These are phyloP conservation scores for Hibiscus mutabilis DNA, from an alignment of 345 rosid genomes.

Conservation along the genomic window DNA sequence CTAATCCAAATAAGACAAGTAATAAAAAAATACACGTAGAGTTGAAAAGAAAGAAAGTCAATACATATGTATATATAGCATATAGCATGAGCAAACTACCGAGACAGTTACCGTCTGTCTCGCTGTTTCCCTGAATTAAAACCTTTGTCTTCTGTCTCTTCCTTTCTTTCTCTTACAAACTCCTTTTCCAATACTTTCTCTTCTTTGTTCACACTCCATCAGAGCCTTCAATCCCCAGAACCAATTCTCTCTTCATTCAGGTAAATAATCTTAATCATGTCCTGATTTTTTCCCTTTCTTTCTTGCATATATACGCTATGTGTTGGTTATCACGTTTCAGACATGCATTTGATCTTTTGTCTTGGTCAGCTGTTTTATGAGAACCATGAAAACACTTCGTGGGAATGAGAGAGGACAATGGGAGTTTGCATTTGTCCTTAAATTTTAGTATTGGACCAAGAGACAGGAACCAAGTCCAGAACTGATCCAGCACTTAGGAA, in stretches of 20 bases:
- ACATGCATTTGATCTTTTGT: neutral
- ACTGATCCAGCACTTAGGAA: neutral
- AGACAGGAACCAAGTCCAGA: neutral
- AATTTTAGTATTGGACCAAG: no score
- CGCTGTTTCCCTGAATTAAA: conserved; percentile 12
- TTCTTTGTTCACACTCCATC: neutral
- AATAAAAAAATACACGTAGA: neutral
- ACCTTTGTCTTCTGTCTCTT: neutral
- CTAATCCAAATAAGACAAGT: neutral
- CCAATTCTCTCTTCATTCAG: neutral
- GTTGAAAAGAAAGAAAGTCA: neutral
- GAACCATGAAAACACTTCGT: neutral
- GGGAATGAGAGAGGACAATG: no score
- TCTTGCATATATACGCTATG: no score
- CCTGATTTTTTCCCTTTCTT: neutral
- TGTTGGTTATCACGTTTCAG: neutral
- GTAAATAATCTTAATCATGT: neutral
- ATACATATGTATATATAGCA: neutral
- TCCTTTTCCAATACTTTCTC: neutral
- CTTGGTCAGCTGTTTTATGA: neutral
- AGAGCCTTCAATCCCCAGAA: neutral
- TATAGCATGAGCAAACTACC: neutral
- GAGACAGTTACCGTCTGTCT: neutral
- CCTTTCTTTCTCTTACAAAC: neutral
- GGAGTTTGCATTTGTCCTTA: no score